Evolutionary conservation across 2,329 filamentous ascomycete species (phyloP).

Genomic region (Ceratocystis diversiconidia): DNA sequence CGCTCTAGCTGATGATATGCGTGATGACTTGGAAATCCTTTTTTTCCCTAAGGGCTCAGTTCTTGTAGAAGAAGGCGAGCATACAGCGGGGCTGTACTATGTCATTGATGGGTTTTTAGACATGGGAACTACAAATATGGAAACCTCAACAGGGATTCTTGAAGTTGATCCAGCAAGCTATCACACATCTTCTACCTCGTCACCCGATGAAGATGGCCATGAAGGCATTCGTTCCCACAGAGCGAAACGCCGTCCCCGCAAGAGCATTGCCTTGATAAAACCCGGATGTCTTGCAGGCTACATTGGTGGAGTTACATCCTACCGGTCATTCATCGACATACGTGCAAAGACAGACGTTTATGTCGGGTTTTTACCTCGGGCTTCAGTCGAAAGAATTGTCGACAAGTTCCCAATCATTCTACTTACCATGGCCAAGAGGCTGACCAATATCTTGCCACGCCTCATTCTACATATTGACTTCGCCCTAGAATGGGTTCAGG

Average conservation of each 20-base stretch:
- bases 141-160: slow-evolving; percentile 11
- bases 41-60: slow-evolving; percentile 93
- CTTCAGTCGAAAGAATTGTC: slow-evolving; percentile 77
- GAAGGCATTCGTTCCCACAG: slow-evolving; percentile 29
- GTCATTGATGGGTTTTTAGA: slow-evolving; percentile 95
- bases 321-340: slow-evolving; percentile 91
- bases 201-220: neutral
- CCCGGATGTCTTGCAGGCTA: slow-evolving; percentile 91
- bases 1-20: slow-evolving; percentile 60
- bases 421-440: slow-evolving; percentile 85
- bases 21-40: slow-evolving; percentile 89
- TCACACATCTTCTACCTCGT: neutral
- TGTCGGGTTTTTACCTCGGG: slow-evolving; percentile 80
- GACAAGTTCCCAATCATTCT: slow-evolving; percentile 85
- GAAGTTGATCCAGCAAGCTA: slow-evolving; percentile 18
- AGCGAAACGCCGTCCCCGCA: slow-evolving; percentile 35
- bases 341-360: slow-evolving; percentile 97
- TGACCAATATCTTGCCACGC: slow-evolving; percentile 77
- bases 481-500: slow-evolving; percentile 94
- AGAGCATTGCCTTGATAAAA: slow-evolving; percentile 80
- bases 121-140: slow-evolving; percentile 33
- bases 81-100: slow-evolving; percentile 94
- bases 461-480: slow-evolving; percentile 95
- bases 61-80: slow-evolving; percentile 87
- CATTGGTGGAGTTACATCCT: slow-evolving; percentile 84